Evolutionary conservation across 202 grass and related monocot species (phyloP).

Genomic region (Saccharum hybrid): DNA sequence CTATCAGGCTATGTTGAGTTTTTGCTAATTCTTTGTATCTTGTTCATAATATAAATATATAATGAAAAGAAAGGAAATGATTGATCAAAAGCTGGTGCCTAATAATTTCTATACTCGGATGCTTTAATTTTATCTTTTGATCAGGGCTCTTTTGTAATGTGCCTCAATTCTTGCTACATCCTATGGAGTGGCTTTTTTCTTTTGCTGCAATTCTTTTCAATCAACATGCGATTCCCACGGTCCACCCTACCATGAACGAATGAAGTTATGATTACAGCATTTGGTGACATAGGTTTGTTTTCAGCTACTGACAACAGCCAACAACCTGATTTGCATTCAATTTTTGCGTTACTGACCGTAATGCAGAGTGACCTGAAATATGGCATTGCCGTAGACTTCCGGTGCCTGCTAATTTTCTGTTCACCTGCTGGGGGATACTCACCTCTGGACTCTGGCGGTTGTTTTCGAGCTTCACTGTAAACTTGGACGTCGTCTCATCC

Average conservation of each 20-base stretch:
- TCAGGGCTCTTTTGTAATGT: slow-evolving; percentile 38
- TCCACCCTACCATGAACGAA: slow-evolving; percentile 26
- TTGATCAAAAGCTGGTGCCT: slow-evolving; percentile 49
- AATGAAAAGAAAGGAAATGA: slow-evolving; percentile 71
- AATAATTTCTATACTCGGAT: slow-evolving; percentile 40
- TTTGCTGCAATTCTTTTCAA: slow-evolving; percentile 49
- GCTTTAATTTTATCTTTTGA: slow-evolving; percentile 48
- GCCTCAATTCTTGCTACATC: slow-evolving; percentile 39
- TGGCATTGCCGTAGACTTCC: slow-evolving; percentile 3
- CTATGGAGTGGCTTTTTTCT: slow-evolving; percentile 56
- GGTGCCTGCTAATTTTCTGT: slow-evolving; percentile 18
- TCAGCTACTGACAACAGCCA: slow-evolving; percentile 25
- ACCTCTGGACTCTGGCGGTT: background rate
- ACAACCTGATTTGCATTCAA: background rate
- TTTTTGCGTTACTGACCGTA: slow-evolving; percentile 11
- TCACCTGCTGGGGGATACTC: background rate
- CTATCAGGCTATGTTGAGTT: slow-evolving; percentile 59
- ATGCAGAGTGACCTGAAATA: slow-evolving; percentile 24
- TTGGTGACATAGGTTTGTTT: slow-evolving; percentile 8
- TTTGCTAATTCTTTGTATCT: slow-evolving; percentile 60
- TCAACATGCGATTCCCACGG: too few species aligned
- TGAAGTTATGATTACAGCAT: slow-evolving; percentile 19
- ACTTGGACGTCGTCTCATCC: too few species aligned
- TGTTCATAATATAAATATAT: slow-evolving; percentile 79
- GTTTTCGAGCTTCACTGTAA: too few species aligned